A percentile compares a stretch with the other conserved stretches of the same genome.
These are phyloP conservation scores for Elaphomyces granulatus DNA, from an alignment of 495 filamentous ascomycete genomes.

Conservation along the genomic window DNA sequence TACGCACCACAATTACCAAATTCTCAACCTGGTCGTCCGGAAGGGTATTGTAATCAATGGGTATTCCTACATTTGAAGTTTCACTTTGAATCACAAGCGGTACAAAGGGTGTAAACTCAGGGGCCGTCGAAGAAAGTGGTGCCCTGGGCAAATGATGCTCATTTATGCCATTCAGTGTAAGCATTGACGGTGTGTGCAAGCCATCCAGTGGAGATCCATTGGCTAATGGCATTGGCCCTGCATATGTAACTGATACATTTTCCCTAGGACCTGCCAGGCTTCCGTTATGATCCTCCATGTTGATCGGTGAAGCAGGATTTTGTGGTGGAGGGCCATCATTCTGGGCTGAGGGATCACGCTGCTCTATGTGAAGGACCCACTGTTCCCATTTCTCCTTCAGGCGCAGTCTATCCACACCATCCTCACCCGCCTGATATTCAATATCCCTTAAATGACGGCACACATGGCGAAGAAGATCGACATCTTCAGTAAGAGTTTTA, in stretches of 20 bases:
- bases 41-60: conserved; percentile 31
- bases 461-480: conserved; percentile 57
- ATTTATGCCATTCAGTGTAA: conserved; percentile 25
- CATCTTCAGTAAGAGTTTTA: conserved; percentile 55
- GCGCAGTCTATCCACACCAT: conserved; percentile 70
- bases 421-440: conserved; percentile 53
- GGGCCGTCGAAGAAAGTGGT: conserved; percentile 56
- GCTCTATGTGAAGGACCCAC: conserved; percentile 54
- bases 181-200: conserved; percentile 12
- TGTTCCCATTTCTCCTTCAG: conserved; percentile 61
- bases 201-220: conserved; percentile 18
- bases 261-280: conserved; percentile 10
- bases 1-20: conserved; percentile 32
- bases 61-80: conserved; percentile 29
- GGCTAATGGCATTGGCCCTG: conserved; percentile 7
- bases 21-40: conserved; percentile 41
- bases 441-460: conserved; percentile 54
- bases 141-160: conserved; percentile 34
- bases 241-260: conserved; percentile 13
- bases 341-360: conserved; percentile 46
- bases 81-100: conserved; percentile 21
- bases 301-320: conserved; percentile 1
- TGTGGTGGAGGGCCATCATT: conserved; percentile 36
- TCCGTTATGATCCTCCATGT: conserved; percentile 11
- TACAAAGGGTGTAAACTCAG: conserved; percentile 56